These are phyloP conservation scores for Blastomyces percursus DNA, from an alignment of 2,329 filamentous ascomycete genomes.

Conservation along the genomic window DNA sequence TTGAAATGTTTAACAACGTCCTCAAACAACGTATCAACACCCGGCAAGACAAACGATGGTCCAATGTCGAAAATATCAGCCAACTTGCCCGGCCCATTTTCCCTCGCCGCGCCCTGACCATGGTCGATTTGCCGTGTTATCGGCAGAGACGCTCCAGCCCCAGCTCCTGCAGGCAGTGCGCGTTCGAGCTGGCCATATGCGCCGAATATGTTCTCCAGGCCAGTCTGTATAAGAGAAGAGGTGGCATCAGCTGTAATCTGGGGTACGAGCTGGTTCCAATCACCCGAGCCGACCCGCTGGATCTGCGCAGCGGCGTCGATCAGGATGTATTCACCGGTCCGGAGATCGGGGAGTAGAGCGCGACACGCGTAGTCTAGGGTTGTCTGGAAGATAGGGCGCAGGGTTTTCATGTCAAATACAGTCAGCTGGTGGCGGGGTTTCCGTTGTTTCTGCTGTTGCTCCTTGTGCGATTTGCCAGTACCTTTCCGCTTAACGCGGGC, in stretches of 20 bases:
- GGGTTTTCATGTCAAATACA: constrained; percentile 54
- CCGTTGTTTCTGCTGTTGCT: constrained; percentile 19
- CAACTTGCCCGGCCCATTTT: constrained; percentile 14
- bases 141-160: background rate
- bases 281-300: constrained; percentile 33
- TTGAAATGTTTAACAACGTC: constrained; percentile 28
- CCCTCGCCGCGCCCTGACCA: background rate
- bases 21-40: constrained; percentile 28
- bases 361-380: constrained; percentile 49
- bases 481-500: constrained; percentile 19
- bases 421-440: constrained; percentile 42
- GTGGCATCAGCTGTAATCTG: constrained; percentile 16
- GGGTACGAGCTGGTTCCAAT: constrained; percentile 18
- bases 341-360: constrained; percentile 53
- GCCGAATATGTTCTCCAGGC: constrained; percentile 28
- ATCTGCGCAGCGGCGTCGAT: constrained; percentile 68
- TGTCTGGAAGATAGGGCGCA: constrained; percentile 48
- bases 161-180: background rate
- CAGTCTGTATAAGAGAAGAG: constrained; percentile 20
- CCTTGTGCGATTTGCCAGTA: constrained; percentile 16
- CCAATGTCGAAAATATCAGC: constrained; percentile 29
- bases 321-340: constrained; percentile 60
- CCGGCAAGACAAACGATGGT: constrained; percentile 30
- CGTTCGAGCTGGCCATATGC: constrained; percentile 5
- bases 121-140: constrained; percentile 3